Evolutionary conservation across 2,329 filamentous ascomycete genomes (phyloP).

Genomic region (Cladorrhinum sp.): DNA sequence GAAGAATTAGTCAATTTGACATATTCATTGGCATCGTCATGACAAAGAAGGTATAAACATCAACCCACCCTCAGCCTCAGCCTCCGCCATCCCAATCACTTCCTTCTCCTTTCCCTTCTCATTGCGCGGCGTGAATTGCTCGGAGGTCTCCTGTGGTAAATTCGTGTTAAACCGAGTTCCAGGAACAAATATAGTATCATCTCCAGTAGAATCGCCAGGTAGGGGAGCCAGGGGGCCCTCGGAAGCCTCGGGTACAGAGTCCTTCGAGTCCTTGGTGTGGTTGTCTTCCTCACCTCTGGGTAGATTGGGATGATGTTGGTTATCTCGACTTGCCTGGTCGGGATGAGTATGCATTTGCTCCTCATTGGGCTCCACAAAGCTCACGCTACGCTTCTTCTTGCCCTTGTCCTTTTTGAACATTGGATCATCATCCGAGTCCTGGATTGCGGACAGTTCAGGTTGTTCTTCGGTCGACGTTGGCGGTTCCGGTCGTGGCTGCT

Average conservation of each 20-base stretch:
- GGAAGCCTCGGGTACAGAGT: slow-evolving; percentile 15
- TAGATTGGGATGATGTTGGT: slow-evolving; percentile 11
- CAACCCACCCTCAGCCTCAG: neutral
- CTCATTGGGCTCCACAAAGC: slow-evolving; percentile 22
- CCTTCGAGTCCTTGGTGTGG: slow-evolving; percentile 16
- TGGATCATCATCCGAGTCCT: slow-evolving; percentile 11
- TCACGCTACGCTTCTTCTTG: slow-evolving; percentile 30
- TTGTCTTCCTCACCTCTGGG: slow-evolving; percentile 23
- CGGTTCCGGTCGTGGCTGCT: neutral
- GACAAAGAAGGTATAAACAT: neutral
- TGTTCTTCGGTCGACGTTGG: neutral
- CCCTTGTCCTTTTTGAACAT: slow-evolving; percentile 35
- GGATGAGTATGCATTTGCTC: slow-evolving; percentile 16
- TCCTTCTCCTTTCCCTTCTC: neutral
- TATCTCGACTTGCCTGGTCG: slow-evolving; percentile 11
- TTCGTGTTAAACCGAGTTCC: slow-evolving; percentile 17
- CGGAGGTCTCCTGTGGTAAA: slow-evolving; percentile 3
- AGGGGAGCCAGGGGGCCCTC: slow-evolving; percentile 8
- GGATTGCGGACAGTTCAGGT: slow-evolving; percentile 1
- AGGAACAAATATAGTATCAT: neutral
- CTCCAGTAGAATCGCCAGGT: neutral
- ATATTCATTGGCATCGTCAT: neutral
- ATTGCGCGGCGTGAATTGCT: slow-evolving; percentile 14
- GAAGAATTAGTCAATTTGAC: neutral
- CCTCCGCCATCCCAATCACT: neutral